Evolutionary conservation across 306 rosid species (phyloP).

Genomic region (Luffa aegyptiaca): DNA sequence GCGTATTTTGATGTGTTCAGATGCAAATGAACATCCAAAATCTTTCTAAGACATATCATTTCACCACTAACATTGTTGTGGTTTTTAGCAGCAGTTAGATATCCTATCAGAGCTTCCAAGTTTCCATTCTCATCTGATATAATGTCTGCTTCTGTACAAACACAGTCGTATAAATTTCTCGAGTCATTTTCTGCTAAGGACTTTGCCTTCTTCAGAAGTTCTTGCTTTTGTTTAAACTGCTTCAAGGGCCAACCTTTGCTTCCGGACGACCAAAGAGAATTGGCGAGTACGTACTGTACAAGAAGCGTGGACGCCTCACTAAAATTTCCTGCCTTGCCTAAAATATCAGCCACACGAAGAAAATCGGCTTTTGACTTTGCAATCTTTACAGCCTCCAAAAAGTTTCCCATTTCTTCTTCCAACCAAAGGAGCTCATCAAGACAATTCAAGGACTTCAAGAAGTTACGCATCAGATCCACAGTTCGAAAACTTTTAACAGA

Average conservation of each 20-base stretch:
- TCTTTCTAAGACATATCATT: constrained; percentile 38
- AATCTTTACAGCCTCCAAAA: constrained; percentile 39
- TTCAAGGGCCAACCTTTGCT: constrained; percentile 65
- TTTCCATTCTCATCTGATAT: constrained; percentile 19
- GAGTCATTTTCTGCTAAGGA: constrained; percentile 32
- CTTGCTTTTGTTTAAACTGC: constrained; percentile 29
- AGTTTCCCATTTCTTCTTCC: constrained; percentile 68
- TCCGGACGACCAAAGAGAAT: constrained; percentile 60
- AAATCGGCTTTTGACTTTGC: constrained; percentile 48
- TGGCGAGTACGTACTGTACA: constrained; percentile 33
- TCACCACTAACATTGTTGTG: constrained; percentile 36
- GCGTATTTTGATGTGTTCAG: constrained; percentile 19
- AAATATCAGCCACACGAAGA: constrained; percentile 29
- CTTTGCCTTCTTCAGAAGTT: constrained; percentile 40
- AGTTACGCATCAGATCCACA: constrained; percentile 34
- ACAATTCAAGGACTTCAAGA: constrained; percentile 32
- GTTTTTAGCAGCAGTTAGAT: constrained; percentile 28
- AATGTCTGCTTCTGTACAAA: constrained; percentile 39
- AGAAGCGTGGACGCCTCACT: constrained; percentile 32
- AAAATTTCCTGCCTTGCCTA: constrained; percentile 44
- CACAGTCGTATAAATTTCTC: constrained; percentile 17
- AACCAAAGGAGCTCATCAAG: constrained; percentile 49
- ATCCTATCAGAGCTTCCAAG: constrained; percentile 11
- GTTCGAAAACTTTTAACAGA: constrained; percentile 59
- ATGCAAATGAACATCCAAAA: constrained; percentile 47